Conservation (phyloP, 1,139 yeast species). For the Geotrichum bryndzae region DNA sequence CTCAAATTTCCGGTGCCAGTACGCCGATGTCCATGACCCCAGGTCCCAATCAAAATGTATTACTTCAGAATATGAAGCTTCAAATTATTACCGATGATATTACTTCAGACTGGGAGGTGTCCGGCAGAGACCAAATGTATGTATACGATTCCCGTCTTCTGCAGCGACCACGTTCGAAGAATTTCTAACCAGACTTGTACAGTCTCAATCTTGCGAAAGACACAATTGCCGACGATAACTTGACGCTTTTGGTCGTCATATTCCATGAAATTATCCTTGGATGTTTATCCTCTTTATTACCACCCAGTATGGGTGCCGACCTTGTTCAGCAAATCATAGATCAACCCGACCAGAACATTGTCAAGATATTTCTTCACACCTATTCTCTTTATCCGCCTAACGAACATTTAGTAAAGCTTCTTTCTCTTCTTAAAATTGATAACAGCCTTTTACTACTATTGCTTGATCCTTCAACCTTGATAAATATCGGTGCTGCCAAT, state of each 20-base stretch:
- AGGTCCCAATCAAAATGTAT: neutral
- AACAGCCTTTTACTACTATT: slow-evolving; percentile 22
- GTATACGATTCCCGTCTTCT: slow-evolving; percentile 8
- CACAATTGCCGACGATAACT: slow-evolving; percentile 10
- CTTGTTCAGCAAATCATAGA: slow-evolving; percentile 11
- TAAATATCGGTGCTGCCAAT: slow-evolving; percentile 25
- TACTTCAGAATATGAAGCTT: slow-evolving; percentile 13
- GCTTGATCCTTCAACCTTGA: slow-evolving; percentile 26
- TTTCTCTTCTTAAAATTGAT: slow-evolving; percentile 24
- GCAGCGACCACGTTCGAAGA: neutral
- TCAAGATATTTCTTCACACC: slow-evolving; percentile 23
- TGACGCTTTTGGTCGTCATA: slow-evolving; percentile 18
- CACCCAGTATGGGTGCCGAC: slow-evolving; percentile 14
- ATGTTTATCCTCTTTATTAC: slow-evolving; percentile 16
- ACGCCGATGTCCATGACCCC: neutral
- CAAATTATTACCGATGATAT: slow-evolving; percentile 19
- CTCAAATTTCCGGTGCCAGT: neutral
- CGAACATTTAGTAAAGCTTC: slow-evolving; percentile 19
- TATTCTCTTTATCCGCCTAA: slow-evolving; percentile 21
- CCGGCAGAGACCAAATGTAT: slow-evolving; percentile 22
- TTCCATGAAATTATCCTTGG: slow-evolving; percentile 24
- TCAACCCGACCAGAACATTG: slow-evolving; percentile 5
- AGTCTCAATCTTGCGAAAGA: slow-evolving; percentile 15
- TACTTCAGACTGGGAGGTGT: slow-evolving; percentile 21
- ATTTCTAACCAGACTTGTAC: neutral